Evolutionary conservation across 257 asterid species (phyloP), one percentile per base, ranked within the genome.

Genomic region (Osmanthus fragrans): DNA sequence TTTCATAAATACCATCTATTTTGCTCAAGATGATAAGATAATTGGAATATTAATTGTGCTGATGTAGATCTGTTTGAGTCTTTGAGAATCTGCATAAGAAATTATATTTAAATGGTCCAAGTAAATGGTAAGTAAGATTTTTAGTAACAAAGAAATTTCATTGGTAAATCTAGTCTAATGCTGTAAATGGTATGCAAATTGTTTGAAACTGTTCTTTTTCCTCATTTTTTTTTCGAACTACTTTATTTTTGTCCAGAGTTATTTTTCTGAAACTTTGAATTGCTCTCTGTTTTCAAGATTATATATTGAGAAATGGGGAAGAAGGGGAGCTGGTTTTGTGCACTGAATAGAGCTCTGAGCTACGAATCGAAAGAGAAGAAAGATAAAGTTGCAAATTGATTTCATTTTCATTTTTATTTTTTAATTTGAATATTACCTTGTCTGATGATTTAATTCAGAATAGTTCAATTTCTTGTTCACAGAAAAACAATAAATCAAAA

Each of bases 221-320:
- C n/a, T 47, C n/a, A 0, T 32, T 32, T 32, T 47, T 49, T 74
- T 39, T 30, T 54, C 45, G 54, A 19, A 60, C 47, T 45, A 19
- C 19, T 23, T 60, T 45, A 10, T 27, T 49, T 4, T 49, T 7
- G 10, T 30, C 5, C 3, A 2, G 16, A 10, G n/a, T 65, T 40
- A 13, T 34, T 39, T 34, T 40, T 64, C 15, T n/a, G 4, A 45
- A 65, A 3, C 30, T 74, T n/a, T 65, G 76, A 56, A 56, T 66
- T 70, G 33, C 3, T 72, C 40, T 73, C 19, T 75, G 58, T 56
- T 75, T 7, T 45, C 39, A 68, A 71, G 77, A 80, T 25, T 63
- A 47, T 73, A 64, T 42, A 64, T 76, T 63, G 69, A 84, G 90
- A 80, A 83, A 91, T 93, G 98, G 92, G 93, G 81, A 90, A 85